Percentiles rank a stretch among this genome's conserved stretches.
Evolutionary conservation across 2,329 filamentous ascomycete genomes (phyloP).

Genomic region (Xylariaceae sp.): DNA sequence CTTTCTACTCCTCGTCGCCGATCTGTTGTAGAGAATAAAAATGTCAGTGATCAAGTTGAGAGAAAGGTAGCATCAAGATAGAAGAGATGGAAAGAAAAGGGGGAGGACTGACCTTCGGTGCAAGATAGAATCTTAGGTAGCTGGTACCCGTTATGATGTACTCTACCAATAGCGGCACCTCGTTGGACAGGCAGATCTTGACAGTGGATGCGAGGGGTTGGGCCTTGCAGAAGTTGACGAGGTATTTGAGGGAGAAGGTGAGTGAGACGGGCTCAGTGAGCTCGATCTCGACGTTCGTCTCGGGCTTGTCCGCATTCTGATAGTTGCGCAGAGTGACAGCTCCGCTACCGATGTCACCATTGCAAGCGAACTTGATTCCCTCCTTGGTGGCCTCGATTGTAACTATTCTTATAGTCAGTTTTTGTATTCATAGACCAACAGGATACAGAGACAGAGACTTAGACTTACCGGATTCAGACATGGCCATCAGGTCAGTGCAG

Average conservation of each 20-base stretch:
- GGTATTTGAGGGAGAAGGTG: slow-evolving; percentile 98
- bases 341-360: slow-evolving; percentile 93
- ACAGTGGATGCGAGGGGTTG: slow-evolving; percentile 76
- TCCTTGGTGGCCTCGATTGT: slow-evolving; percentile 96
- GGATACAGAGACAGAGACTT: neutral
- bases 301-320: slow-evolving; percentile 83
- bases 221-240: slow-evolving; percentile 99
- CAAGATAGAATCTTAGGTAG: slow-evolving; percentile 94
- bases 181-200: slow-evolving; percentile 90
- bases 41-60: too few relatives aligned
- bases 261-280: slow-evolving; percentile 88
- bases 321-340: slow-evolving; percentile 87
- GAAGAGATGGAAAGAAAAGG: neutral
- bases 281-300: slow-evolving; percentile 81
- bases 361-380: slow-evolving; percentile 90
- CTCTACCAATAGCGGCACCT: slow-evolving; percentile 94
- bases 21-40: too few relatives aligned
- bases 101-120: slow-evolving; percentile 75
- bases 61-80: too few relatives aligned
- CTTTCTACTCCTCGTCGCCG: slow-evolving; percentile 58
- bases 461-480: slow-evolving; percentile 88
- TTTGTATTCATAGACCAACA: neutral
- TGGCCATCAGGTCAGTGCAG: slow-evolving; percentile 82
- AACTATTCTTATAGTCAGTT: slow-evolving; percentile 49
- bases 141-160: slow-evolving; percentile 78